Evolutionary conservation across 1,284 basidiomycete genomes (phyloP).

Genomic region (Leccinum pachyderme): DNA sequence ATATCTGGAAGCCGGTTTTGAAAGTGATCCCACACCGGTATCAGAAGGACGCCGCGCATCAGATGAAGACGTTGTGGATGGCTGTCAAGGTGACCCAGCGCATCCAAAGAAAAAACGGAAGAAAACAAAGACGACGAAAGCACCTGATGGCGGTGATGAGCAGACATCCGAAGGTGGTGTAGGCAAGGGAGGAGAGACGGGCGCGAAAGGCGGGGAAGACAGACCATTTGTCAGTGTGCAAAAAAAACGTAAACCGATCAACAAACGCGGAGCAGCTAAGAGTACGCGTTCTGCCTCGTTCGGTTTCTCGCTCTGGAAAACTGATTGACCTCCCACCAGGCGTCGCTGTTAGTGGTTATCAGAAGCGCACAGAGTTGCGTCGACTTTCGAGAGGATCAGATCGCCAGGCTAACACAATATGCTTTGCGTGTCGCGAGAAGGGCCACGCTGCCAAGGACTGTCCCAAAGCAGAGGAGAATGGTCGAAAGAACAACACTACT

Average conservation of each 20-base stretch:
- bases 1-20: conserved; percentile 64
- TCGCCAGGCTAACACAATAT: conserved; percentile 61
- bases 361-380: conserved; percentile 55
- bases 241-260: conserved; percentile 3
- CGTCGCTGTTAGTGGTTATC: conserved; percentile 31
- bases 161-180: background rate
- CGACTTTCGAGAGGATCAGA: conserved; percentile 67
- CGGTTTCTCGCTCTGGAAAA: background rate
- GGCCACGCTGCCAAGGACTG: conserved; percentile 88
- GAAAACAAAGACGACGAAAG: conserved; percentile 30
- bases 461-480: conserved; percentile 48
- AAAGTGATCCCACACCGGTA: conserved; percentile 12
- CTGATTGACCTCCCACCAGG: conserved; percentile 12
- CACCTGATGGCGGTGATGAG: conserved; percentile 23
- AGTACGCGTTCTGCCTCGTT: conserved; percentile 7
- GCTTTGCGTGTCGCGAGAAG: conserved; percentile 84
- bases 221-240: background rate
- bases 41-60: conserved; percentile 3
- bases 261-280: conserved; percentile 12
- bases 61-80: conserved; percentile 1
- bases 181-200: background rate
- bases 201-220: background rate
- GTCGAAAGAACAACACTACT: conserved; percentile 30
- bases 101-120: conserved; percentile 47
- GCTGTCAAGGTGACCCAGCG: conserved; percentile 12